phyloP scores from a whole-genome alignment of 2,329 filamentous ascomycete genomes.

The Colletotrichum musae region DNA sequence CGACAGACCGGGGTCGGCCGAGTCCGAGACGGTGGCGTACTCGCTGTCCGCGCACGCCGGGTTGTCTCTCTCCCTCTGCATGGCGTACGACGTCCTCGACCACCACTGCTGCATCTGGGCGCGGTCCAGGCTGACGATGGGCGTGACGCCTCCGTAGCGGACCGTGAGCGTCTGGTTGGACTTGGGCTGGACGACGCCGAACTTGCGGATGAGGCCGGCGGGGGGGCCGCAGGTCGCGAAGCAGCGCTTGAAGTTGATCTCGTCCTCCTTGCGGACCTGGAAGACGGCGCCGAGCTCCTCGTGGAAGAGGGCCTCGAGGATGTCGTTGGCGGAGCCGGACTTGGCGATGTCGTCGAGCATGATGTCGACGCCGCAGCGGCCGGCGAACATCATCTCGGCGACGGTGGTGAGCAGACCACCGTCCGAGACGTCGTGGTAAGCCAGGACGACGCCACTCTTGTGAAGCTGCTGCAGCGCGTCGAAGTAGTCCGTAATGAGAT shows the following conservation, averaged over 20 bases:
- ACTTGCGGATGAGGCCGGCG: constrained; percentile 84
- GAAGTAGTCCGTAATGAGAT: constrained; percentile 90
- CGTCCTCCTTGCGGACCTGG: constrained; percentile 89
- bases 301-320: constrained; percentile 90
- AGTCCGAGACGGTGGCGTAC: constrained; percentile 80
- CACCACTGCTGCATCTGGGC: constrained; percentile 87
- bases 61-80: constrained; percentile 94
- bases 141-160: constrained; percentile 76
- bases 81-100: constrained; percentile 88
- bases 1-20: constrained; percentile 84
- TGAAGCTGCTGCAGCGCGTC: constrained; percentile 82
- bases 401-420: constrained; percentile 92
- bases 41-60: constrained; percentile 88
- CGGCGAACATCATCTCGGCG: constrained; percentile 98
- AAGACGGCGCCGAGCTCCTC: constrained; percentile 97
- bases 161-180: constrained; percentile 84
- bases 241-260: constrained; percentile 87
- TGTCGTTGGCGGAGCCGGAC: constrained; percentile 71
- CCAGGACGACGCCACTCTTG: constrained; percentile 77
- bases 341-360: constrained; percentile 82
- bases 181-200: constrained; percentile 80
- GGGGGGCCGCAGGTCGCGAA: constrained; percentile 93
- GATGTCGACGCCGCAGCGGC: constrained; percentile 88
- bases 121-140: constrained; percentile 78
- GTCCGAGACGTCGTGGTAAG: constrained; percentile 95